Percentiles rank a stretch among this genome's conserved stretches.
Evolutionary conservation across 2,329 filamentous ascomycete species (phyloP).

Genomic region (Decorospora gaudefroyi): DNA sequence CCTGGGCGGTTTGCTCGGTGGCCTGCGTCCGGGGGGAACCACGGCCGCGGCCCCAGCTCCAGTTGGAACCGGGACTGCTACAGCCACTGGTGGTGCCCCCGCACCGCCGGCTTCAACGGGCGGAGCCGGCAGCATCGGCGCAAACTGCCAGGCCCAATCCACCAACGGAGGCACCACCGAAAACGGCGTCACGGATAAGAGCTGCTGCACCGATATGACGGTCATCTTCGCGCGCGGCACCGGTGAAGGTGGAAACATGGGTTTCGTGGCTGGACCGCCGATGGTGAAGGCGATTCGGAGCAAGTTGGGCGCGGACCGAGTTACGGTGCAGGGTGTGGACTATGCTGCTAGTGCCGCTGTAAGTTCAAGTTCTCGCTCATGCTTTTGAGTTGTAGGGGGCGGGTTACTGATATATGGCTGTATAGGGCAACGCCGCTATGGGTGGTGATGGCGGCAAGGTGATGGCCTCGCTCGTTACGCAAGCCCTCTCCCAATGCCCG

Average conservation of each 20-base stretch:
- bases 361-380: slow-evolving; percentile 11
- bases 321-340: slow-evolving; percentile 42
- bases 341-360: slow-evolving; percentile 38
- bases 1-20: slow-evolving; percentile 4
- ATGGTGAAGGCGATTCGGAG: slow-evolving; percentile 38
- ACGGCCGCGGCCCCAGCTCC: background rate
- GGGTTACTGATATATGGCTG: too few species aligned
- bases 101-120: slow-evolving; percentile 1
- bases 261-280: slow-evolving; percentile 48
- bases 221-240: slow-evolving; percentile 53
- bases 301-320: slow-evolving; percentile 33
- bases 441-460: slow-evolving; percentile 34
- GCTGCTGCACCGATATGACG: slow-evolving; percentile 50
- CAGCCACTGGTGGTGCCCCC: background rate
- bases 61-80: background rate
- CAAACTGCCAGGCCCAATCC: slow-evolving; percentile 31
- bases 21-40: background rate
- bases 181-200: slow-evolving; percentile 49
- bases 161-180: slow-evolving; percentile 36
- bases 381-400: too few species aligned
- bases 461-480: slow-evolving; percentile 33
- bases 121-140: slow-evolving; percentile 19
- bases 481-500: slow-evolving; percentile 37
- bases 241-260: slow-evolving; percentile 51
- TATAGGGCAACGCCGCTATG: slow-evolving; percentile 34